Evolutionary conservation across 345 rosid genomes (phyloP), one percentile per base, ranked within the genome.

Genomic region (Salix viminalis): DNA sequence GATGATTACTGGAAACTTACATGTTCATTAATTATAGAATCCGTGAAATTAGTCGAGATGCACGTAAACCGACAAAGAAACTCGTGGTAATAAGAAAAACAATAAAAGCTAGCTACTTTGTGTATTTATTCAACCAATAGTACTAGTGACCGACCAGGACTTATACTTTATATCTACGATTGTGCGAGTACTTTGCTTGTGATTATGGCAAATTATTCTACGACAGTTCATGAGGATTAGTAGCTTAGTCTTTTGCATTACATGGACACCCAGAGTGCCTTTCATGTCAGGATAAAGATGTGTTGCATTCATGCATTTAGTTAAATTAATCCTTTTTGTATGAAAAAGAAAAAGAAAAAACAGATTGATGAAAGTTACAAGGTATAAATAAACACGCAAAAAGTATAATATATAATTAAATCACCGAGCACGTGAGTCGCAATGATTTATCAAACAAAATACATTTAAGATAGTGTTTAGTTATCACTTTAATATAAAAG

Each of bases 171-270:
- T 21, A 44, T 8, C 4, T 10, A 4, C 12, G 28, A n/a, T 71
- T 71, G 72, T 26, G 70, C 52, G 50, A 18, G 12, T 7, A 14
- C 46, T 39, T 48, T 67, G 81, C 81, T 78, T 78, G 76, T 56
- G 67, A 39, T 54, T 21, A 66, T 78, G 54, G 81, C 41, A 28
- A 67, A 28, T 26, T 28, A 13, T 32, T 54, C 39, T 7, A 66
- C 44, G 62, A 23, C 62, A n/a, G 62, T n/a, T 56, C 26, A 13
- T 48, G 36, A 8, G 23, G 19, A 12, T 28, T 16, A 1, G 19
- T 7, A 28, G 61, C 61, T 44, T 44, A 67, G 39, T 36, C 24
- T 8, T 8, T 28, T 32, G 32, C 39, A 28, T 30, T 48, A 2
- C 62, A 19, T 54, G 11, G n/a, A 19, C 8, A 54, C 23, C 2